Conservation (phyloP, 2,329 filamentous ascomycete genomes). For the Botrytis cinerea region DNA sequence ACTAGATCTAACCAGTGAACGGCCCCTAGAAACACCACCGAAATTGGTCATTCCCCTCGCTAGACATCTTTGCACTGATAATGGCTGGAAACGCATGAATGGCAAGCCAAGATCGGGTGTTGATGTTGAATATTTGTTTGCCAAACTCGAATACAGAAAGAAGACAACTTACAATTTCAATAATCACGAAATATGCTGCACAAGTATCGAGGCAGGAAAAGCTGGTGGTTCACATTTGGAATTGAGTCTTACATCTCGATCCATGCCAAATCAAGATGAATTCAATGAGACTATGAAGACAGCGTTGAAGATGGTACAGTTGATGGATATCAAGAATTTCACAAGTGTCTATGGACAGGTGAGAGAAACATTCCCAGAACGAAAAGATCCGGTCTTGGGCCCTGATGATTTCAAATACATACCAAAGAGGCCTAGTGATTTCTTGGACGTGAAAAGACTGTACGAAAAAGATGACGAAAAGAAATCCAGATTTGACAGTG, state of each 20-base stretch:
- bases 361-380: conserved; percentile 12
- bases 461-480: background rate
- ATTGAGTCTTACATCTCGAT: conserved; percentile 32
- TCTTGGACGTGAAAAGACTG: background rate
- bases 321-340: conserved; percentile 15
- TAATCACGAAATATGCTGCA: conserved; percentile 36
- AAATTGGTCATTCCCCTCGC: conserved; percentile 37
- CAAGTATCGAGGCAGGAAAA: conserved; percentile 39
- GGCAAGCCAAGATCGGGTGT: background rate
- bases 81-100: background rate
- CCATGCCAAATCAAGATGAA: conserved; percentile 12
- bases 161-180: conserved; percentile 32
- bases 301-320: conserved; percentile 25
- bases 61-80: conserved; percentile 30
- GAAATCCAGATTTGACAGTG: background rate
- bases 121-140: conserved; percentile 41
- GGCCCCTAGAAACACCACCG: conserved; percentile 34
- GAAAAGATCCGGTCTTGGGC: background rate
- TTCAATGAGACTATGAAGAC: conserved; percentile 30
- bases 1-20: conserved; percentile 25
- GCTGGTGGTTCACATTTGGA: conserved; percentile 38
- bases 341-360: background rate
- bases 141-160: conserved; percentile 38
- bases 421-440: conserved; percentile 16
- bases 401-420: conserved; percentile 16